Base-by-base conservation (phyloP, 257 asterid genomes). In the Nicotiana attenuata region DNA sequence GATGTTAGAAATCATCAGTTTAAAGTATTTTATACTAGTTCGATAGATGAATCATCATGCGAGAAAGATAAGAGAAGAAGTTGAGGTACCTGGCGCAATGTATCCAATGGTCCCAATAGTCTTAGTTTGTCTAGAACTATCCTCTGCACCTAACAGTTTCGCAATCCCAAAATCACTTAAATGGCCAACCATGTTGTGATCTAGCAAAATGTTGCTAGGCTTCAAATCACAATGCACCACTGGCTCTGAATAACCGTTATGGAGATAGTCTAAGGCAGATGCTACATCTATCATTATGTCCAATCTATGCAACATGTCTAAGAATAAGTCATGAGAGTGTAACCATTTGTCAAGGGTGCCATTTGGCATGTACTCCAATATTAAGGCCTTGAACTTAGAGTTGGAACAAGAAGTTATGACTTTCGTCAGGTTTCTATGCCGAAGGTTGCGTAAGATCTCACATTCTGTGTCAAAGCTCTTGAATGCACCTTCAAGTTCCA, bases 221-320 rank as follows among this genome's bases (percentile, higher is more conserved):
- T 88, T 82, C 52, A 88, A 5, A 69, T 85, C 89, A 52, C 87
- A 83, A 28, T 88, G 90, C 22, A 80, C 77, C 71, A 87, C 84
- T 2, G 86, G 82, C 7, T 56, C 64, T 14, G 86, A 31, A 28
- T 82, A 68, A 24, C 86, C 85, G n/a, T 26, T 60, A 53, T 84
- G 87, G 22, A 88, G 86, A 82, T 88, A 17, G 24, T 56, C 63
- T 3, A 56, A 56, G 9, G 63, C 63, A 56, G 63, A 56, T 19
- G 63, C 63, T 56, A 56, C 24, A 56, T 56, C 63, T 2, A 56
- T 3, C 63, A 56, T 16, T 19, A 56, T 19, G 24, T 56, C 63
- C 63, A 56, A 56, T 11, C 63, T 56, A 9, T 56, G 63, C 24
- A 56, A 19, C 63, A 56, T 56, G 63, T 56, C 63, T 6, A 56